Evolutionary conservation across 148 eudicot species (phyloP), one percentile per base, ranked within the genome.

Genomic region (Nepenthes gracilis): DNA sequence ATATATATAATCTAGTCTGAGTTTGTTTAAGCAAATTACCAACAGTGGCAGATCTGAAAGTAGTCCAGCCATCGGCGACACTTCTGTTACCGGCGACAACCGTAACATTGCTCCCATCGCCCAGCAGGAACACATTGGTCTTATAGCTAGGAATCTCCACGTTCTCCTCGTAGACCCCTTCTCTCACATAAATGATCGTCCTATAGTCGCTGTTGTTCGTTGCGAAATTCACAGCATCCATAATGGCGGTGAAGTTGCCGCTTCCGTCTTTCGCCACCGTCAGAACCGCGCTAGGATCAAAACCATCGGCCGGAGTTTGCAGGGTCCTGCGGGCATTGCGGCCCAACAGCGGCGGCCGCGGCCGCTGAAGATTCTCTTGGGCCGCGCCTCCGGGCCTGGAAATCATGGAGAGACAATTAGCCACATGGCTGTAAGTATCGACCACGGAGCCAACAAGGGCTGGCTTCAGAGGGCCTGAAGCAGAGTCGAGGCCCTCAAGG

Each of bases 1-100:
- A n/a, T n/a, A n/a, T n/a, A 23, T 23, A 0, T 23, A 23, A 23
- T 23, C 23, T 23, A 0, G 23, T 23, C 23, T 23, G 23, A 23
- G 23, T 23, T 23, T 23, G 23, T 23, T 23, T 23, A 23, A 23
- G 23, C 23, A 23, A 23, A 23, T 74, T 84, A 94, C 99, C 97
- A 56, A 89, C 73, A 56, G 97, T 94, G 2, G 99, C 95, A 40
- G 99, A 94, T 86, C 97, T 78, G 77, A 84, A 94, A 36, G 99
- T 94, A 63, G 97, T 94, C 99, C 99, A 94, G 37, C 95, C 92
- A 72, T 81, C 97, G 5, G 14, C 90, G 0, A 80, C 90, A 65
- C 97, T 94, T 69, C 97, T 78, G 57, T 67, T 77, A 38, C 97
- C 87, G 0, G 74, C 81, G 37, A 94, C 79, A 0, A 81, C 58